phyloP scores from a whole-genome alignment of 202 grass and related monocot species.

The Miscanthus sacchariflorus region DNA sequence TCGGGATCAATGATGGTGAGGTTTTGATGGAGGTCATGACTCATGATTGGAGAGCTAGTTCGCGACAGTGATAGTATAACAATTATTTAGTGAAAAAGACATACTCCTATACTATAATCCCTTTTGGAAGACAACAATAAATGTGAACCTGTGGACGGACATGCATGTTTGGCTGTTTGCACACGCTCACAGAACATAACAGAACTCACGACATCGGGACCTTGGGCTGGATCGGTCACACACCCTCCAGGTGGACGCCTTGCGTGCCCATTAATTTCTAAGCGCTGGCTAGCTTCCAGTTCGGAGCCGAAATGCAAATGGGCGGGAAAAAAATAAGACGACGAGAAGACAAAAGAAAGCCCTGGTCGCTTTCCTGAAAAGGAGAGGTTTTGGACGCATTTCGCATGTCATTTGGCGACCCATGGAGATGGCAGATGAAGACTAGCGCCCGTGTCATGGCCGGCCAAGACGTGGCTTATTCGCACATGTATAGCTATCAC shows the following conservation, averaged over 20 bases:
- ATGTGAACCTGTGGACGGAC: constrained; percentile 39
- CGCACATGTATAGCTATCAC: constrained; percentile 29
- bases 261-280: constrained; percentile 51
- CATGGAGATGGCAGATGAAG: background rate
- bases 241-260: constrained; percentile 43
- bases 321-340: constrained; percentile 46
- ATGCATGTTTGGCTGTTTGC: constrained; percentile 37
- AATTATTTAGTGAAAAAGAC: background rate
- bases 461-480: constrained; percentile 42
- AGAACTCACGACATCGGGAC: constrained; percentile 50
- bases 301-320: constrained; percentile 17
- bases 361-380: constrained; percentile 12
- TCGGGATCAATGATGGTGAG: background rate
- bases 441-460: constrained; percentile 43
- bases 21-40: background rate
- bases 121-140: constrained; percentile 39
- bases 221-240: constrained; percentile 18
- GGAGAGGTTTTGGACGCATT: constrained; percentile 28
- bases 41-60: constrained; percentile 23
- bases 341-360: background rate
- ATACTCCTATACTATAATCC: background rate
- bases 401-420: constrained; percentile 18
- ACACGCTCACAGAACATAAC: constrained; percentile 41
- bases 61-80: background rate
- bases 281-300: constrained; percentile 21